phyloP scores from a whole-genome alignment of 345 rosid species.

The Eucalyptus virginea region DNA sequence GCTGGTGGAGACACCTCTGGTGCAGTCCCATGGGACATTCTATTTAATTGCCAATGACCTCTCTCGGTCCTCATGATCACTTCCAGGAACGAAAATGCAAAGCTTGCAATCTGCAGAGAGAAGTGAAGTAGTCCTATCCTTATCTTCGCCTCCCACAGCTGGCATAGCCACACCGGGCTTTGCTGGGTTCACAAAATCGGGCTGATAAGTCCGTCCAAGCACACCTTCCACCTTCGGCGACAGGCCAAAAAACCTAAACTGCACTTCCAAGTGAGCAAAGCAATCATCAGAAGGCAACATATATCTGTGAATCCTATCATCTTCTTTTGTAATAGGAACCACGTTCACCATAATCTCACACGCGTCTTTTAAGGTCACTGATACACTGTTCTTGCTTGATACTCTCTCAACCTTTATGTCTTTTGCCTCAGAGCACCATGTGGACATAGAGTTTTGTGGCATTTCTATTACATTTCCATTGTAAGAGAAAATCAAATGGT shows the following conservation, averaged over 20 bases:
- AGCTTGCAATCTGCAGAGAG: background rate
- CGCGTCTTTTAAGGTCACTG: background rate
- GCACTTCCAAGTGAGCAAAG: conserved; percentile 4
- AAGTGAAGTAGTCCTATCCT: background rate
- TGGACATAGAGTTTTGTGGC: background rate
- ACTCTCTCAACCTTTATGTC: background rate
- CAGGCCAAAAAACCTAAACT: background rate
- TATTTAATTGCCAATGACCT: background rate
- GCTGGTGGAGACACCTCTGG: conserved; percentile 1
- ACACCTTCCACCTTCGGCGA: background rate
- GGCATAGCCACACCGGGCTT: background rate
- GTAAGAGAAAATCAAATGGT: background rate
- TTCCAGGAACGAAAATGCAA: background rate
- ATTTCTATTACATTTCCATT: background rate
- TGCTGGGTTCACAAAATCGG: background rate
- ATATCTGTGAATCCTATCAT: background rate
- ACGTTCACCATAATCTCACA: background rate
- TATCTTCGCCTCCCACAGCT: background rate
- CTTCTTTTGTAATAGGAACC: background rate
- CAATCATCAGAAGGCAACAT: background rate
- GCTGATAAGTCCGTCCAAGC: background rate
- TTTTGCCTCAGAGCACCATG: background rate
- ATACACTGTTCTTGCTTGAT: background rate
- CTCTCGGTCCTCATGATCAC: background rate
- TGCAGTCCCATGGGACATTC: conserved; percentile 1